A percentile compares a stretch with the other conserved stretches of the same genome.
phyloP scores from a whole-genome alignment of 306 rosid species.

The Ormosia semicastrata region DNA sequence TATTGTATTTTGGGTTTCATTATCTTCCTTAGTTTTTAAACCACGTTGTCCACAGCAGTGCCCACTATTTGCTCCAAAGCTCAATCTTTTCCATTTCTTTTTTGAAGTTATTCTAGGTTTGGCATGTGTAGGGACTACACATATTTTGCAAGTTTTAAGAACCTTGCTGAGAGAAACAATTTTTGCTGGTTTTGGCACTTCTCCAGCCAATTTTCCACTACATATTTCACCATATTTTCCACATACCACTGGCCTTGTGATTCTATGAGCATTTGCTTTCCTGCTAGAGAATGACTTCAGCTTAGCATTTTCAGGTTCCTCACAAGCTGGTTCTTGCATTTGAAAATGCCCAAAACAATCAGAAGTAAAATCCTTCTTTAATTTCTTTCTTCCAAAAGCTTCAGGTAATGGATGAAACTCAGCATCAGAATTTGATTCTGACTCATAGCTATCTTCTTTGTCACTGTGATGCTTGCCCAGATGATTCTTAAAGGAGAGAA shows the following conservation, averaged over 20 bases:
- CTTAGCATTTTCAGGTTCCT: constrained; percentile 25
- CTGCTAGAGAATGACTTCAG: constrained; percentile 28
- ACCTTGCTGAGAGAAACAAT: constrained; percentile 55
- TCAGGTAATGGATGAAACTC: constrained; percentile 27
- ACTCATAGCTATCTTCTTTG: constrained; percentile 25
- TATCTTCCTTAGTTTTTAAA: constrained; percentile 26
- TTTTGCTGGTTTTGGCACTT: constrained; percentile 48
- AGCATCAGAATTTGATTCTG: constrained; percentile 31
- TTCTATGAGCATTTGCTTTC: constrained; percentile 33
- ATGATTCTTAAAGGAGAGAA: constrained; percentile 39
- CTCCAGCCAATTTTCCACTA: constrained; percentile 27
- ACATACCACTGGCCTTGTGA: constrained; percentile 51
- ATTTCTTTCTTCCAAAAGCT: constrained; percentile 44
- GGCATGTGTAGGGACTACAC: constrained; percentile 31
- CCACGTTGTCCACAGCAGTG: constrained; percentile 19
- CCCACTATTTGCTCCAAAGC: constrained; percentile 15
- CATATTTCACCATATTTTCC: constrained; percentile 67
- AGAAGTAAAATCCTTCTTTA: constrained; percentile 33
- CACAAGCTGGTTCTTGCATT: constrained; percentile 27
- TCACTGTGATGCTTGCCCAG: constrained; percentile 7
- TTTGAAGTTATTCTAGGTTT: constrained; percentile 28
- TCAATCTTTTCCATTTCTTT: constrained; percentile 36
- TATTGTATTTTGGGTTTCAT: constrained; percentile 7
- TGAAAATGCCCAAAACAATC: constrained; percentile 21
- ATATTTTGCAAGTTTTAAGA: constrained; percentile 46